These are phyloP conservation scores for Cyamopsis tetragonoloba DNA, from an alignment of 306 rosid genomes.

Conservation along the genomic window DNA sequence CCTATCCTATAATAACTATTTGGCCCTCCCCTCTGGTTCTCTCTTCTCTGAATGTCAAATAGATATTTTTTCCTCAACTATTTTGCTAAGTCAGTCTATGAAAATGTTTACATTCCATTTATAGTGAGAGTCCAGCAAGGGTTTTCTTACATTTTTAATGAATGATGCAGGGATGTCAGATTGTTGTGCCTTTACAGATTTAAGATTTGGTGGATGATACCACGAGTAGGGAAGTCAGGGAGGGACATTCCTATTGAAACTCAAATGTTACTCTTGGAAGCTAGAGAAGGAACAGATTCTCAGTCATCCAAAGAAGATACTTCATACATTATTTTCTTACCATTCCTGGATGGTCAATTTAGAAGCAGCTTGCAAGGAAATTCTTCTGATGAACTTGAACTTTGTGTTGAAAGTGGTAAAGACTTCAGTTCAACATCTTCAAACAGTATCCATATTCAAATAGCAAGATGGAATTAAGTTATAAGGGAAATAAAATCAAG, in stretches of 20 bases:
- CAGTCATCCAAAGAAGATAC: not conserved
- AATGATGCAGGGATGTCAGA: slow-evolving; percentile 17
- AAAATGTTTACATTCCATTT: not conserved
- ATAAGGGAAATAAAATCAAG: not conserved
- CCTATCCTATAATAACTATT: no score
- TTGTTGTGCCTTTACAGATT: slow-evolving; percentile 10
- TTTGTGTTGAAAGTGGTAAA: slow-evolving; percentile 27
- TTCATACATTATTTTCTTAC: slow-evolving; percentile 16
- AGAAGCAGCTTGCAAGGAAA: slow-evolving; percentile 22
- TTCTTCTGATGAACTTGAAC: slow-evolving; percentile 14
- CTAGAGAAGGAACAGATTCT: not conserved
- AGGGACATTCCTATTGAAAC: slow-evolving; percentile 16
- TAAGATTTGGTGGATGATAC: slow-evolving; percentile 22
- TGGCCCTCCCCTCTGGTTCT: no score
- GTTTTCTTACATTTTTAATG: not conserved
- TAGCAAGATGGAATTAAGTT: not conserved
- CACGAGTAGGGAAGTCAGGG: not conserved
- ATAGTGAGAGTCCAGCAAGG: not conserved
- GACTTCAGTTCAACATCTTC: not conserved
- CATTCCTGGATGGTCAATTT: slow-evolving; percentile 21
- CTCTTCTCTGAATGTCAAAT: no score
- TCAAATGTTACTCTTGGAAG: slow-evolving; percentile 19
- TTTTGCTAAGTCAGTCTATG: not conserved
- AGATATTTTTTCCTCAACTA: no score
- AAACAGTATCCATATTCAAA: not conserved